Conservation (phyloP, 2,329 filamentous ascomycete species). For the Venturiaceae sp. region DNA sequence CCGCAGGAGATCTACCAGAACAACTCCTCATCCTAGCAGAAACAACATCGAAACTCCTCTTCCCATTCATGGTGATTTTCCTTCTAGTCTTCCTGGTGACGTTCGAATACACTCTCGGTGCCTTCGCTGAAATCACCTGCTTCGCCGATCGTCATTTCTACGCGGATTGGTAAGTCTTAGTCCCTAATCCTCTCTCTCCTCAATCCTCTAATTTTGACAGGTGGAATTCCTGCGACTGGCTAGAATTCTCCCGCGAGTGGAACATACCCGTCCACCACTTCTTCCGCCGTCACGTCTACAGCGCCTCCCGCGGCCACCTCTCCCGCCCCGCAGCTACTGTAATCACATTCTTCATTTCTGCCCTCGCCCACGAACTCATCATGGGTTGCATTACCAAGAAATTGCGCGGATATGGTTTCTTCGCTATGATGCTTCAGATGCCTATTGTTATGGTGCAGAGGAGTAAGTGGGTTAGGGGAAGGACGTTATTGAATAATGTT, state of each 20-base stretch:
- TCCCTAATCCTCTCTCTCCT: conserved; percentile 66
- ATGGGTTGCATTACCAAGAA: conserved; percentile 99
- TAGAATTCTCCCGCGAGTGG: conserved; percentile 94
- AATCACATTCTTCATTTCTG: conserved; percentile 85
- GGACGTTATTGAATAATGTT: conserved; percentile 74
- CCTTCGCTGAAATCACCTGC: conserved; percentile 84
- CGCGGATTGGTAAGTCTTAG: conserved; percentile 43
- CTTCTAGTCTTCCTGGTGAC: conserved; percentile 95
- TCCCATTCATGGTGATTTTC: conserved; percentile 95
- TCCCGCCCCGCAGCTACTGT: conserved; percentile 70
- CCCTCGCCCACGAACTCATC: conserved; percentile 85
- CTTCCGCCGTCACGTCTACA: conserved; percentile 88
- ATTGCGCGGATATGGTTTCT: conserved; percentile 83
- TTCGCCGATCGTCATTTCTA: conserved; percentile 81
- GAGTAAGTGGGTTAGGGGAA: conserved; percentile 63
- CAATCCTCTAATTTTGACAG: conserved; percentile 68
- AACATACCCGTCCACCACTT: conserved; percentile 97
- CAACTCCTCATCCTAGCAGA: conserved; percentile 65
- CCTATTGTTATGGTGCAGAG: conserved; percentile 90
- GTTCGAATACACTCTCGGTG: conserved; percentile 92
- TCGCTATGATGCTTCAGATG: conserved; percentile 93
- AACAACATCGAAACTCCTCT: conserved; percentile 82
- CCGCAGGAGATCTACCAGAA: conserved; percentile 46
- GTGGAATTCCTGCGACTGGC: conserved; percentile 72
- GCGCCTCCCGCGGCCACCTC: conserved; percentile 65